Conservation (phyloP, 2,329 filamentous ascomycete genomes). For the Pseudopithomyces chartarum region DNA sequence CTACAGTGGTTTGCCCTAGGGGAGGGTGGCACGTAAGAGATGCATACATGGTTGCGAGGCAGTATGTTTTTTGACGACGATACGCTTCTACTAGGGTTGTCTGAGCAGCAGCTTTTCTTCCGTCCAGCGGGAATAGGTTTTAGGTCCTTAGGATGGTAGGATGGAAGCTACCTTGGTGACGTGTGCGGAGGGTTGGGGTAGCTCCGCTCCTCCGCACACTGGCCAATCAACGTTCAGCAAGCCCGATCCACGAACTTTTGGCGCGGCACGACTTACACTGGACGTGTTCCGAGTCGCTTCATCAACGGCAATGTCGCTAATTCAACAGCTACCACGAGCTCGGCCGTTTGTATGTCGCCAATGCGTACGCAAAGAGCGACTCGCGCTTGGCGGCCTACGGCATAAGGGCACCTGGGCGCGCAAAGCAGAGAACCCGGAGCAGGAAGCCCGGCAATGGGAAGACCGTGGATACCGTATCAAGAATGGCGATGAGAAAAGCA, state of each 20-base stretch:
- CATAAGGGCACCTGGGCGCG: slow-evolving; percentile 27
- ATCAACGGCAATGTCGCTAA: slow-evolving; percentile 35
- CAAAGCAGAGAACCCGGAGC: slow-evolving; percentile 21
- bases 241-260: slow-evolving; percentile 28
- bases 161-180: slow-evolving; percentile 1
- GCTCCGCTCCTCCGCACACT: slow-evolving; percentile 2
- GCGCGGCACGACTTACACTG: slow-evolving; percentile 4
- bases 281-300: background rate
- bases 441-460: slow-evolving; percentile 29
- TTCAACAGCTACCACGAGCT: slow-evolving; percentile 33
- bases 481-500: slow-evolving; percentile 41
- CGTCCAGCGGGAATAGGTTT: background rate
- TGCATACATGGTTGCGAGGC: slow-evolving; percentile 51
- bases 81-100: slow-evolving; percentile 4
- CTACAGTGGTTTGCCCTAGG: slow-evolving; percentile 73
- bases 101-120: background rate
- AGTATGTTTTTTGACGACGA: background rate
- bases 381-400: slow-evolving; percentile 18
- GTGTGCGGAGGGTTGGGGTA: slow-evolving; percentile 9
- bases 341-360: slow-evolving; percentile 32
- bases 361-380: slow-evolving; percentile 32
- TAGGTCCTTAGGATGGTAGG: background rate
- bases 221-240: slow-evolving; percentile 10
- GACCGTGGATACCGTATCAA: slow-evolving; percentile 34
- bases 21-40: slow-evolving; percentile 70